Base-by-base conservation (phyloP, 352 stramenopile genomes). In the Thalassiosira livingstoniorum region DNA sequence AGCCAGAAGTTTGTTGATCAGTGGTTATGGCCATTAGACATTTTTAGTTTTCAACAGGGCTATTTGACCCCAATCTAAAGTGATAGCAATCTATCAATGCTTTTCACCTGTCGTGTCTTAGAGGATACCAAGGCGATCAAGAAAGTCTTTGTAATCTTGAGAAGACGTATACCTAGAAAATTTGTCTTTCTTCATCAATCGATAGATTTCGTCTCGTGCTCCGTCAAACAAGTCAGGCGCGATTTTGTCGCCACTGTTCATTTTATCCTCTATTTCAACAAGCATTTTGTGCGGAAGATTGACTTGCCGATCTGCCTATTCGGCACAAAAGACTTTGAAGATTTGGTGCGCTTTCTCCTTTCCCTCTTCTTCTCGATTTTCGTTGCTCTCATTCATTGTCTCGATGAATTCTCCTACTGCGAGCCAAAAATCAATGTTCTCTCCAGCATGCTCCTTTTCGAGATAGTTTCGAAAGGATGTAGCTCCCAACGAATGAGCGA, bases 391-490 rank as follows among this genome's bases (percentile, higher is more conserved):
- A 27, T 61, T 53, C 27, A 61, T 37, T 13, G 3, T 53, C 10
- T 71, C 23, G 29, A 45, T 23, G 35, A 85, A 89, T 1, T 81
- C 58, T 13, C 77, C 81, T 21, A 55, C 78, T 23, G 72, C 74
- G 58, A 77, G 32, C 60, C 62, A 89, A 79, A 89, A 89, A n/a
- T 86, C 68, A 31, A 89, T 73, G 57, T 89, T 89, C 54, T 89
- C 83, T 42, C 82, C 78, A 32, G 83, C 83, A 60, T 86, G 74
- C 39, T 84, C 74, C n/a, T 64, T 77, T 31, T 87, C 71, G 34
- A 89, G 31, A 43, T 80, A 89, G 1, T 76, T 55, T 43, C 68
- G 64, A 62, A 89, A 89, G 2, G 73, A 80, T 34, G 54, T 25
- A 47, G 79, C 21, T 53, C 78, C 83, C 15, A 77, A 58, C 11